Evolutionary conservation across 495 filamentous ascomycete species (phyloP).

Genomic region (Aspergillus ellipticus): DNA sequence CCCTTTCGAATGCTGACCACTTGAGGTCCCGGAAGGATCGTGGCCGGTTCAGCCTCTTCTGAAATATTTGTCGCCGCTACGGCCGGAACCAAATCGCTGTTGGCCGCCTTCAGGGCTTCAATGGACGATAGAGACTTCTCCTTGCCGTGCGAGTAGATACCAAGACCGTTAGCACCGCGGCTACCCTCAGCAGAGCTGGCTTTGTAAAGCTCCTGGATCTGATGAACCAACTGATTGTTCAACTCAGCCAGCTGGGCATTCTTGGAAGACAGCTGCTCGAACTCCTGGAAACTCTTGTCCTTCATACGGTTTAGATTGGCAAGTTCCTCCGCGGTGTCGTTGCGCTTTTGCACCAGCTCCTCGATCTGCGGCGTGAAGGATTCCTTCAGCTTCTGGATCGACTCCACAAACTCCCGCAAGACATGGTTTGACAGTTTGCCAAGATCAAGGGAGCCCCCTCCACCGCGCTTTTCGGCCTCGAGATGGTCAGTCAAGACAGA

Average conservation of each 20-base stretch:
- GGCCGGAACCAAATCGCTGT: constrained; percentile 46
- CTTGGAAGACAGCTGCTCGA: constrained; percentile 87
- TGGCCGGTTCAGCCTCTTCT: constrained; percentile 63
- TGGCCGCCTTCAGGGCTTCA: constrained; percentile 50
- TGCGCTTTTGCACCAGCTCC: constrained; percentile 76
- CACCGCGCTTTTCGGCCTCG: constrained; percentile 61
- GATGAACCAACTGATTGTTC: constrained; percentile 91
- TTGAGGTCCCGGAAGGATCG: constrained; percentile 73
- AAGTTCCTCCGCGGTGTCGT: constrained; percentile 78
- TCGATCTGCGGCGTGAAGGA: constrained; percentile 74
- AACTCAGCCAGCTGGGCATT: constrained; percentile 90
- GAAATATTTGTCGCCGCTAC: constrained; percentile 56
- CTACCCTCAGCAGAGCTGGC: constrained; percentile 60
- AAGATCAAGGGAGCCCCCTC: constrained; percentile 61
- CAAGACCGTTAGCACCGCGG: constrained; percentile 67
- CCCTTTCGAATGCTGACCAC: constrained; percentile 90
- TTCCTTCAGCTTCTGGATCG: constrained; percentile 81
- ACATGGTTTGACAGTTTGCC: constrained; percentile 78
- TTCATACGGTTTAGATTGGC: constrained; percentile 72
- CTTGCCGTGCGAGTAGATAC: constrained; percentile 76
- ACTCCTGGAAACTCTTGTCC: constrained; percentile 90
- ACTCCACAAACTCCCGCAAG: constrained; percentile 82
- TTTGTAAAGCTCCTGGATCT: constrained; percentile 91
- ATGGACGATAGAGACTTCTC: constrained; percentile 68
- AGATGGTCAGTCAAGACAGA: constrained; percentile 79